phyloP scores from a whole-genome alignment of 2,329 filamentous ascomycete species.

The Emericellopsis atlantica region DNA sequence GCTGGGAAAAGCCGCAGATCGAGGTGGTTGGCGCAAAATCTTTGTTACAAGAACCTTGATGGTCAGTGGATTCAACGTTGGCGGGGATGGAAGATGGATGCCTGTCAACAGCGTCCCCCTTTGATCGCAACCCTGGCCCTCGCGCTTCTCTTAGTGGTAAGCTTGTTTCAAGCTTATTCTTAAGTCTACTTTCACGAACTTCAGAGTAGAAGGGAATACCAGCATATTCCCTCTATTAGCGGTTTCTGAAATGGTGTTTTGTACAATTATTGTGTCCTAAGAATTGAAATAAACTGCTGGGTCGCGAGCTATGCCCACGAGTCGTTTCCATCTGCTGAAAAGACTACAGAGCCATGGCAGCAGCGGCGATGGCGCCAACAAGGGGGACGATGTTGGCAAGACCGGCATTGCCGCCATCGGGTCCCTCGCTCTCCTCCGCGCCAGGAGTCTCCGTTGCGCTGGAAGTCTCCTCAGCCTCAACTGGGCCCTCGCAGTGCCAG shows the following conservation, averaged over 20 bases:
- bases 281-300: no score
- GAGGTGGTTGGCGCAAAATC: no score
- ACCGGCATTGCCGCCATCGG: slow-evolving; percentile 1
- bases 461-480: neutral
- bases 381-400: slow-evolving; percentile 1
- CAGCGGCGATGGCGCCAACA: slow-evolving; percentile 2
- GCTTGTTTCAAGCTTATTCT: slow-evolving; percentile 1
- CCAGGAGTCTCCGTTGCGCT: neutral
- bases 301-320: no score
- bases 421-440: neutral
- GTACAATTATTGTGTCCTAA: no score
- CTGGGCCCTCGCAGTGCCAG: slow-evolving; percentile 10
- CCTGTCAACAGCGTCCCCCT: no score
- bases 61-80: no score
- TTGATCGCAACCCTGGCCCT: no score
- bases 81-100: no score
- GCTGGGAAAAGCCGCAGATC: no score
- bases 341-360: slow-evolving; percentile 1
- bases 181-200: neutral
- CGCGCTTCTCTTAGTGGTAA: neutral
- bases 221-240: neutral
- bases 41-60: no score
- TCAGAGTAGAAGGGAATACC: no score
- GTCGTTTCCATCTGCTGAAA: neutral
- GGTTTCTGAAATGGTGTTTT: no score